Evolutionary conservation across 2,329 filamentous ascomycete genomes (phyloP), one percentile per base, ranked within the genome.

Genomic region (Hirsutella rhossiliensis): DNA sequence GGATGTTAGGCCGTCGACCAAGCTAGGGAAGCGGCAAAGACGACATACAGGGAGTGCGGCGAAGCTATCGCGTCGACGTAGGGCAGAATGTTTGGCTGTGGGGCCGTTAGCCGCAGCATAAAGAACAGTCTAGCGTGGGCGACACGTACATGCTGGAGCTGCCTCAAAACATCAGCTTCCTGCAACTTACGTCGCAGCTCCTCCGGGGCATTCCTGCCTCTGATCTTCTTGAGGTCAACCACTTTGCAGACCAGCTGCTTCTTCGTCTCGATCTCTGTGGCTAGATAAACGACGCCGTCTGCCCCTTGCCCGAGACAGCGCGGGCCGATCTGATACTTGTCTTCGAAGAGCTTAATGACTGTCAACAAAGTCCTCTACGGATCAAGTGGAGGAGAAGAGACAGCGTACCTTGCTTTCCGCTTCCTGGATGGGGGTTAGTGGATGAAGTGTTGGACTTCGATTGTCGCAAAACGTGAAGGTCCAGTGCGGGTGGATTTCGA

Each of bases 201-300:
- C 37, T 53, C 52, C n/a, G 48, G 51, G 28, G 45, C 46, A n/a
- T 52, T 54, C 44, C 49, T 55, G 38, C 43, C 54, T 43, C 51
- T 48, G 5, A 62, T 42, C 6, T 50, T 50, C 29, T 65, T 62
- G 2, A 82, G 53, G 43, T 75, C 65, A 42, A 84, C 64, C 9
- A 85, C 60, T 53, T 87, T 87, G 64, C 83, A 87, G 11, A 80
- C 81, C 18, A 85, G 50, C 52, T 87, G 83, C 44, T 68, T 69
- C 32, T 69, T 66, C 0, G 72, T 75, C 7, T 57, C 58, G 20
- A 63, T 56, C 15, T 84, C 69, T 3, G 71, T 56, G 8, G 64
- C 61, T 7, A 67, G 52, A 40, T 61, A 63, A 12, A 67, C 62
- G 15, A 53, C 48, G 13, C 57, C 65, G 46, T 67, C 62, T 19